Evolutionary conservation across 306 rosid genomes (phyloP).

Genomic region (Glycine soja): DNA sequence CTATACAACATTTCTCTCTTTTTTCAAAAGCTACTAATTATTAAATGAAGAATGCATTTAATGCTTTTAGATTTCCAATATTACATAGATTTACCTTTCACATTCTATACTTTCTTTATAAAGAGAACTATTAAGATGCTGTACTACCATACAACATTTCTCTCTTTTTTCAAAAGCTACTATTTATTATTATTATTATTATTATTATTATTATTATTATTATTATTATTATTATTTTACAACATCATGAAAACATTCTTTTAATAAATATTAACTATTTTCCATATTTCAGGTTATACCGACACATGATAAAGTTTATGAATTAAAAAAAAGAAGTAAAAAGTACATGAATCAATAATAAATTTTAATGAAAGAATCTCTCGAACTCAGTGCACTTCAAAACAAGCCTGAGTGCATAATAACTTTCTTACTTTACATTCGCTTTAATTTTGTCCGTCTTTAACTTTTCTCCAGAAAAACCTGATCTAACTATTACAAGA

Average conservation of each 20-base stretch:
- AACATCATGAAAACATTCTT: neutral
- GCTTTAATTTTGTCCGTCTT: neutral
- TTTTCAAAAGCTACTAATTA: neutral
- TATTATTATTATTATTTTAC: neutral
- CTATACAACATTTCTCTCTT: neutral
- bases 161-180: neutral
- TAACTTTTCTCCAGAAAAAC: neutral
- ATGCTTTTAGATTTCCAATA: neutral
- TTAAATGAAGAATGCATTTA: neutral
- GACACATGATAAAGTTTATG: neutral
- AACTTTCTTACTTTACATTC: no score
- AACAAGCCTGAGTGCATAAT: neutral
- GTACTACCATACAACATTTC: neutral
- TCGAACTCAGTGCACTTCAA: neutral
- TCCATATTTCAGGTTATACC: neutral
- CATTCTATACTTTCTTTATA: neutral
- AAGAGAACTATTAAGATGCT: neutral
- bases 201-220: no score
- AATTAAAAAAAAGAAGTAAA: neutral
- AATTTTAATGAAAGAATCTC: neutral
- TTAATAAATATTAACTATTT: neutral
- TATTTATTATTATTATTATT: no score
- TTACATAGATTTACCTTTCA: neutral
- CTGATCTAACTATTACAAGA: neutral
- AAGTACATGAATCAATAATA: neutral